Base-by-base conservation (phyloP, 257 asterid genomes). In the Solanum dulcamara region DNA sequence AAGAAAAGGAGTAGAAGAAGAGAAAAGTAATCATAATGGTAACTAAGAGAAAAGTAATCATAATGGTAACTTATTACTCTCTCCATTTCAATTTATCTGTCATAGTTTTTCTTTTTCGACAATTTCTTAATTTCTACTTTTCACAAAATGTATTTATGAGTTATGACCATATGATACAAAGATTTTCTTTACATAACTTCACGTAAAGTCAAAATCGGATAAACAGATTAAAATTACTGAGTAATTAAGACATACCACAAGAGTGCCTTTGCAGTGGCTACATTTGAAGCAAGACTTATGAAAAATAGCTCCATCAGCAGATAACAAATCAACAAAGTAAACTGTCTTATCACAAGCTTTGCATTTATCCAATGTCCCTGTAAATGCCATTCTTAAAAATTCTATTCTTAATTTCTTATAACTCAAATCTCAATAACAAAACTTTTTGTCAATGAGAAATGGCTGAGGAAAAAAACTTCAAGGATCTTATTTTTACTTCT, bases 211-310 rank as follows among this genome's bases (percentile, higher is more conserved):
- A 64, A 8, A 13, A 13, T 13, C 13, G 3, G 0, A 66, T 66
- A 66, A 17, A 66, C 10, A 66, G 1, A 17, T 22, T 37, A 7
- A 55, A 18, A 32, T 0, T 4, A 18, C 1, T 10, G n/a, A 80
- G 26, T 50, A 6, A 20, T 24, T 10, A 51, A 53, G 15, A 60
- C 50, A 28, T 86, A 90, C 93, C 90, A 89, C 91, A 26, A 90
- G 93, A 80, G 93, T 90, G 57, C 93, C 93, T 86, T 89, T 90
- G 90, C 91, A 90, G 3, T 90, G 90, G 86, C 88, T 89, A 87
- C 93, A 90, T 88, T 90, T 90, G 84, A 90, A 90, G 89, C 93
- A 90, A 0, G 88, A 83, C 37, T 86, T 90, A 75, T 90, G 93
- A 44, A 57, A 90, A 81, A 87, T 90, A 2, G 86, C 51, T 42